Percentiles rank a stretch among this genome's conserved stretches.
Evolutionary conservation across 2,329 filamentous ascomycete species (phyloP).

Genomic region (Hypoxylon sp.): DNA sequence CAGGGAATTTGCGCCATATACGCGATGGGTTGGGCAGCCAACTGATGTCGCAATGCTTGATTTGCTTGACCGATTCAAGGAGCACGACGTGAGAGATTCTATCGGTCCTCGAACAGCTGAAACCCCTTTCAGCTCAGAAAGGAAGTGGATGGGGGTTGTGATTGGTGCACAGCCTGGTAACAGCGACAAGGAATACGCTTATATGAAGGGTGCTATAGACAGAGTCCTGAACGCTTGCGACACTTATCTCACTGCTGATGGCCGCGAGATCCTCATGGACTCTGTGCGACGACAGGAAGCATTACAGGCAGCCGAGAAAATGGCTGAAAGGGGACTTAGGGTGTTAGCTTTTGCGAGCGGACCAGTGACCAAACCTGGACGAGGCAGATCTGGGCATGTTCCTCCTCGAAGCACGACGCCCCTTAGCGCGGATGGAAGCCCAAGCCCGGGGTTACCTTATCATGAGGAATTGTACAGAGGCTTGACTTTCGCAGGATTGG

Average conservation of each 20-base stretch:
- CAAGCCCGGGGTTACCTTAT: slow-evolving; percentile 58
- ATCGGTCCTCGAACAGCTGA: slow-evolving; percentile 86
- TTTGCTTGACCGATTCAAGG: slow-evolving; percentile 88
- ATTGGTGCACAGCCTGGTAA: slow-evolving; percentile 72
- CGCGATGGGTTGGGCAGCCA: slow-evolving; percentile 95
- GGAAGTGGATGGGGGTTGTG: slow-evolving; percentile 99
- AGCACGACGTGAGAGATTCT: slow-evolving; percentile 89
- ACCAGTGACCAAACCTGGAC: slow-evolving; percentile 64
- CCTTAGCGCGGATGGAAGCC: slow-evolving; percentile 53
- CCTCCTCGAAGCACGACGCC: slow-evolving; percentile 66
- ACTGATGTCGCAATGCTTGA: slow-evolving; percentile 98
- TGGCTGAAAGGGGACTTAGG: slow-evolving; percentile 90
- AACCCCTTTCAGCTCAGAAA: slow-evolving; percentile 94
- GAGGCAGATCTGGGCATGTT: slow-evolving; percentile 56
- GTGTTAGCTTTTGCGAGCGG: slow-evolving; percentile 96
- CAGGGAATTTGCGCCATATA: slow-evolving; percentile 73
- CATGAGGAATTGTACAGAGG: slow-evolving; percentile 82
- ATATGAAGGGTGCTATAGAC: slow-evolving; percentile 95
- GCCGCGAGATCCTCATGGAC: slow-evolving; percentile 87
- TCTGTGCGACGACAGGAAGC: slow-evolving; percentile 79
- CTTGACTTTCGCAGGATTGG: slow-evolving; percentile 89
- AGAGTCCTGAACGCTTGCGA: slow-evolving; percentile 88
- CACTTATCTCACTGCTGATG: slow-evolving; percentile 88
- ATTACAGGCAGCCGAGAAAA: slow-evolving; percentile 80
- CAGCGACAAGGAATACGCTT: slow-evolving; percentile 81